phyloP scores from a whole-genome alignment of 352 stramenopile species.

The Elongisporangium anandrum region DNA sequence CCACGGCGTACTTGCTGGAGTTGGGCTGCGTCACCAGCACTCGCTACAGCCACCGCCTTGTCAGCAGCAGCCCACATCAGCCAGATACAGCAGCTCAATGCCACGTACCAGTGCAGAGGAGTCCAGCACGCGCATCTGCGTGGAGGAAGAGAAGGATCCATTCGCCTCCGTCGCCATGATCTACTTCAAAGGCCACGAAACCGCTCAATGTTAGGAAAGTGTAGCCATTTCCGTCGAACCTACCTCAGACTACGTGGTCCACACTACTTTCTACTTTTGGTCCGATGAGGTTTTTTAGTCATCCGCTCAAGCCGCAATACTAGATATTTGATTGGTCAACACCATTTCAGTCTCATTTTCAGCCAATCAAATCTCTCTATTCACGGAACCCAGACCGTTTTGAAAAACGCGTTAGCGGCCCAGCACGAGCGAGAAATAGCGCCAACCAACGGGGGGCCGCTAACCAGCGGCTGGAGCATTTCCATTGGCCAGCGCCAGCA shows the following conservation, averaged over 20 bases:
- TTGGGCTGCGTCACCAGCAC: slow-evolving; percentile 58
- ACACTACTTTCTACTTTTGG: not conserved
- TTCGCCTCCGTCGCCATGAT: slow-evolving; percentile 11
- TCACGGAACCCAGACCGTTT: not conserved
- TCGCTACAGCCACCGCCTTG: slow-evolving; percentile 10
- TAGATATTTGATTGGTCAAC: not conserved
- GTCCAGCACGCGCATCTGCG: slow-evolving; percentile 37
- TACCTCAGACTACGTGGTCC: not conserved
- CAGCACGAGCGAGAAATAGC: not conserved
- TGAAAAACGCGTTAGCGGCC: not conserved
- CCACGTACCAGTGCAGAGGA: slow-evolving; percentile 25
- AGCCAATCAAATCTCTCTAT: not conserved
- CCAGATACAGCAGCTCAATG: not conserved
- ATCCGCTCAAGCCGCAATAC: not conserved
- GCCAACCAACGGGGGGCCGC: not conserved
- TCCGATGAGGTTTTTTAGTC: not conserved
- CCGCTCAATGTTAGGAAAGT: not conserved
- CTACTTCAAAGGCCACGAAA: not conserved
- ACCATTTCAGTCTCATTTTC: not conserved
- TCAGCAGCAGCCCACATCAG: too few species aligned
- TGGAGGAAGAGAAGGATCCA: slow-evolving; percentile 10
- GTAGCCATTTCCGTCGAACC: not conserved
- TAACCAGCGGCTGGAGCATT: not conserved
- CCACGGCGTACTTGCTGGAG: slow-evolving; percentile 76
- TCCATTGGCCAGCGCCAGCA: not conserved